Conservation (phyloP, 2,329 filamentous ascomycete genomes). For the Trichophyton simii region DNA sequence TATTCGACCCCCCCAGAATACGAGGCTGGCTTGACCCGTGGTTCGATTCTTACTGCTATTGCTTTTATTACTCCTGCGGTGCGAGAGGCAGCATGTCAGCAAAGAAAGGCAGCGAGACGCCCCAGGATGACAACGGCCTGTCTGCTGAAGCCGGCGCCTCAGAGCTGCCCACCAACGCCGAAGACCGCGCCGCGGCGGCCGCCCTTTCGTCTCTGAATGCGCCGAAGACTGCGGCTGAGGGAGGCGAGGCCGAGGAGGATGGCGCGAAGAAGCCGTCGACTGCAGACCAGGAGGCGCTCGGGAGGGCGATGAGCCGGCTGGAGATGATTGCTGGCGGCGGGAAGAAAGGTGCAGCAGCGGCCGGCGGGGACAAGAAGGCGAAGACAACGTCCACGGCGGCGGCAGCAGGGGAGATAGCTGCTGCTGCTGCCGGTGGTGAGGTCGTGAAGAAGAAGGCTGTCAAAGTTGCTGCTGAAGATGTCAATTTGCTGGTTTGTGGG, state of each 20-base stretch:
- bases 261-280: slow-evolving; percentile 22
- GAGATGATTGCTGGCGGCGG: slow-evolving; percentile 28
- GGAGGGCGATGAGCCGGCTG: slow-evolving; percentile 38
- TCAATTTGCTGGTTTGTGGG: slow-evolving; percentile 33
- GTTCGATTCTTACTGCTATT: not conserved
- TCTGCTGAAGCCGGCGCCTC: slow-evolving; percentile 25
- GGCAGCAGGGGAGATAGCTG: not conserved
- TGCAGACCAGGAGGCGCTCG: slow-evolving; percentile 37
- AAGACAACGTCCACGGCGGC: not conserved
- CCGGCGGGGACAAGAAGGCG: slow-evolving; percentile 11
- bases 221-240: slow-evolving; percentile 24
- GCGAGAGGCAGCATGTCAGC: not conserved
- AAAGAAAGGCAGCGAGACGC: not conserved
- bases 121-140: slow-evolving; percentile 11
- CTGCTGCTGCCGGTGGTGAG: slow-evolving; percentile 11
- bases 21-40: not conserved
- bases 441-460: slow-evolving; percentile 26
- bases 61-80: not conserved
- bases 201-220: slow-evolving; percentile 37
- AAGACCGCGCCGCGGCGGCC: slow-evolving; percentile 40
- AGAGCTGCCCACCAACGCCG: slow-evolving; percentile 32
- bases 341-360: slow-evolving; percentile 17
- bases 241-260: slow-evolving; percentile 15
- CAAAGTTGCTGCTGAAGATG: slow-evolving; percentile 36
- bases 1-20: not conserved